Evolutionary conservation across 2,329 filamentous ascomycete species (phyloP).

Genomic region (Cladorrhinum sp.): DNA sequence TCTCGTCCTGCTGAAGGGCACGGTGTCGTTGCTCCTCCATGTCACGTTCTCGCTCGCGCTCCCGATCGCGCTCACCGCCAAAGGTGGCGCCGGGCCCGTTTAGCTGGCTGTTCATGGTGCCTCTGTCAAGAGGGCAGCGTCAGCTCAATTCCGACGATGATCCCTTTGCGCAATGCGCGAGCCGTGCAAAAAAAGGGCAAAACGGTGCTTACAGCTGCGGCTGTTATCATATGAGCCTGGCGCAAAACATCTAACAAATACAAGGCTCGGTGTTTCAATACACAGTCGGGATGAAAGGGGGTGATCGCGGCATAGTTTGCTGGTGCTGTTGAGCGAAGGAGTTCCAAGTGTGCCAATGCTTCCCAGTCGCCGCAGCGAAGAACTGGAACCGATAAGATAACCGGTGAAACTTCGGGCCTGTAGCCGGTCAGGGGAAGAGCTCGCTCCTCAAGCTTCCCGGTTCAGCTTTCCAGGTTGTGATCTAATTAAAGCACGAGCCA

Average conservation of each 20-base stretch:
- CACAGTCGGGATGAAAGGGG: not conserved
- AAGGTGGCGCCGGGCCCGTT: constrained; percentile 38
- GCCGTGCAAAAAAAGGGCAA: not conserved
- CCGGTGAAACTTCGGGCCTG: not conserved
- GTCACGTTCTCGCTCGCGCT: constrained; percentile 43
- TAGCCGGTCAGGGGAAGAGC: not conserved
- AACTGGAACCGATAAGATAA: not conserved
- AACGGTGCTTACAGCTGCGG: constrained; percentile 24
- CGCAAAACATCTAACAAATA: constrained; percentile 9
- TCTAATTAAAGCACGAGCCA: not conserved
- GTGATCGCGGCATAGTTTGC: not conserved
- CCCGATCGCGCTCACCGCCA: constrained; percentile 49
- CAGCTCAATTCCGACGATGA: constrained; percentile 9
- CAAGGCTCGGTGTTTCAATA: constrained; percentile 5
- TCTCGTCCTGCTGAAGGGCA: constrained; percentile 46
- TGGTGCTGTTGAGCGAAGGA: not conserved
- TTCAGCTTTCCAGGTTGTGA: too few relatives aligned
- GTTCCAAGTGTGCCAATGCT: not conserved
- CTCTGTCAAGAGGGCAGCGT: not conserved
- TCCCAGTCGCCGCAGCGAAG: not conserved
- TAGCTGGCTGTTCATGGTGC: constrained; percentile 46
- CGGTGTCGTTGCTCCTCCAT: constrained; percentile 45
- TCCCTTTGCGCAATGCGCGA: not conserved
- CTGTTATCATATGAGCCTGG: constrained; percentile 20
- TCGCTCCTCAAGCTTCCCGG: too few relatives aligned